Conservation (phyloP, 1,139 yeast genomes). For the Saccharomyces hybrid region DNA sequence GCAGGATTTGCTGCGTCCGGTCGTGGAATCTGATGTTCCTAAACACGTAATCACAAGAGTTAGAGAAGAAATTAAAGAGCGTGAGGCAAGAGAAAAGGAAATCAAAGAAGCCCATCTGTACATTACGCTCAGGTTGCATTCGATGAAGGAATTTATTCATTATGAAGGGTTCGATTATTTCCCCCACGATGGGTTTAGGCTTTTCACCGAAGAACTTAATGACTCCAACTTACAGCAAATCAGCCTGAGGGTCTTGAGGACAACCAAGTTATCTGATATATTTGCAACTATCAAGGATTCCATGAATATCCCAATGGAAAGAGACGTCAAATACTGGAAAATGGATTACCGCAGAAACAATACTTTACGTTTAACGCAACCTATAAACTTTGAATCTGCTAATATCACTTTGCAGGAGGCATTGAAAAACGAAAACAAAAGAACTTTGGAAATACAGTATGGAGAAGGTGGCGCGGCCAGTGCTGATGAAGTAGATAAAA, state of each 20-base stretch:
- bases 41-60: conserved; percentile 60
- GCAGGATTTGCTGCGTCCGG: conserved; percentile 51
- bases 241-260: conserved; percentile 48
- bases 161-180: conserved; percentile 75
- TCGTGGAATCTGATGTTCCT: conserved; percentile 57
- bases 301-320: conserved; percentile 35
- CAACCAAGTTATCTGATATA: conserved; percentile 46
- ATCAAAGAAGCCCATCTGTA: conserved; percentile 75
- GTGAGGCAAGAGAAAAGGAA: conserved; percentile 50
- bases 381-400: conserved; percentile 36
- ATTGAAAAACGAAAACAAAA: conserved; percentile 30
- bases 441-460: neutral
- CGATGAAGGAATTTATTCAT: conserved; percentile 44
- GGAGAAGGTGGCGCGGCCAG: neutral
- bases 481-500: conserved; percentile 14
- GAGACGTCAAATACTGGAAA: conserved; percentile 52
- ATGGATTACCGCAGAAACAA: conserved; percentile 65
- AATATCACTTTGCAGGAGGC: conserved; percentile 39
- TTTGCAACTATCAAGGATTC: conserved; percentile 43
- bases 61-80: conserved; percentile 51
- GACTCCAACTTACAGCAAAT: conserved; percentile 46
- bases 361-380: conserved; percentile 59
- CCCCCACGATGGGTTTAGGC: conserved; percentile 42
- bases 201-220: conserved; percentile 43
- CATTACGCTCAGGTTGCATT: conserved; percentile 51